Evolutionary conservation across 768 basidiomycete species (phyloP).

Genomic region (Royoungia palumana): DNA sequence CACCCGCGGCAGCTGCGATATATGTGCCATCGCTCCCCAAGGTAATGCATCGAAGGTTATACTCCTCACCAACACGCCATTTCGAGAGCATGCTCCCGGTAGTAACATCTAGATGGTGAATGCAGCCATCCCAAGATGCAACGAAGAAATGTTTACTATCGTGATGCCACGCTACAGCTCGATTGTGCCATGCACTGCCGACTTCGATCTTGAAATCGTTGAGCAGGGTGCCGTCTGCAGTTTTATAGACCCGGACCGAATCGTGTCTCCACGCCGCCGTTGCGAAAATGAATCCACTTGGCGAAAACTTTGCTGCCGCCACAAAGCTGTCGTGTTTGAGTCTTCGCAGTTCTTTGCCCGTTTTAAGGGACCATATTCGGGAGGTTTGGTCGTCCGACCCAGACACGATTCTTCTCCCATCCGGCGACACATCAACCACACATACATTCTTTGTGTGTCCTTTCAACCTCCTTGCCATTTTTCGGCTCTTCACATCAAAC

Average conservation of each 20-base stretch:
- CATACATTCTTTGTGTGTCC: too few relatives aligned
- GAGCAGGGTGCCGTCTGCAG: background rate
- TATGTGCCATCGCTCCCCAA: background rate
- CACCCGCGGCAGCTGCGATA: background rate
- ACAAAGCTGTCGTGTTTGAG: background rate
- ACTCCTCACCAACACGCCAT: background rate
- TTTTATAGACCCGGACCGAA: background rate
- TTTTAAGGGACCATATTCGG: too few relatives aligned
- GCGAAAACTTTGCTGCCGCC: background rate
- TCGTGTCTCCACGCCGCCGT: background rate
- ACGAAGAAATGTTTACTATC: slow-evolving; percentile 1
- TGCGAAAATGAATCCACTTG: background rate
- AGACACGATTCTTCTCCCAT: too few relatives aligned
- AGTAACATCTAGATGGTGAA: background rate
- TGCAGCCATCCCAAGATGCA: background rate
- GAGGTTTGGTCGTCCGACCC: too few relatives aligned
- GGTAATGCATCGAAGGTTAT: background rate
- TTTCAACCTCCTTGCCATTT: too few relatives aligned
- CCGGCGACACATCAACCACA: too few relatives aligned
- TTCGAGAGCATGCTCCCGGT: background rate
- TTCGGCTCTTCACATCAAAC: background rate
- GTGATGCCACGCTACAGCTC: background rate
- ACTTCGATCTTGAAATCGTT: background rate
- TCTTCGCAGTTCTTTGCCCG: too few relatives aligned
- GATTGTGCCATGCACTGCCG: background rate